Percentiles rank a stretch among this genome's conserved stretches.
phyloP scores from a whole-genome alignment of 805 yeast genomes.

The Vanderwaltozyma yarrowii region DNA sequence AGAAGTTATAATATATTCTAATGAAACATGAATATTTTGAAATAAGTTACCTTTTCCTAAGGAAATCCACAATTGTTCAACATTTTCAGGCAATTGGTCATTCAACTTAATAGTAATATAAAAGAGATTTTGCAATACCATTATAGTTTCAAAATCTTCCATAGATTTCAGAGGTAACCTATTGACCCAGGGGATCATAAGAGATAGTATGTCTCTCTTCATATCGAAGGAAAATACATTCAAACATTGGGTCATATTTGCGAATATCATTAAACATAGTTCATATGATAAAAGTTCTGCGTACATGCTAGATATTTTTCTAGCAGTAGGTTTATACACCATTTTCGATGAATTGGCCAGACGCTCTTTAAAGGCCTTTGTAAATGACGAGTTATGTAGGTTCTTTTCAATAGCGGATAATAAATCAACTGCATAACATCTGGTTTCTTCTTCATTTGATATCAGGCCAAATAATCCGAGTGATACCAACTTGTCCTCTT shows the following conservation, averaged over 20 bases:
- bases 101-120: slow-evolving; percentile 78
- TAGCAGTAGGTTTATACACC: slow-evolving; percentile 78
- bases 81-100: slow-evolving; percentile 68
- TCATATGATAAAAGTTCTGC: slow-evolving; percentile 50
- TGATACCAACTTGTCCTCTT: slow-evolving; percentile 60
- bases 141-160: slow-evolving; percentile 38
- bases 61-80: slow-evolving; percentile 93
- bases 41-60: slow-evolving; percentile 66
- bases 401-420: slow-evolving; percentile 55
- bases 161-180: slow-evolving; percentile 53
- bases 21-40: slow-evolving; percentile 59
- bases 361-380: slow-evolving; percentile 55
- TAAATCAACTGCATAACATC: slow-evolving; percentile 65
- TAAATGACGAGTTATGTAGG: slow-evolving; percentile 42
- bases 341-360: slow-evolving; percentile 68
- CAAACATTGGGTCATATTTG: slow-evolving; percentile 59
- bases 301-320: slow-evolving; percentile 65
- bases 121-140: slow-evolving; percentile 73
- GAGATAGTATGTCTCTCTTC: slow-evolving; percentile 69
- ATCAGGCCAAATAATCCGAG: slow-evolving; percentile 74
- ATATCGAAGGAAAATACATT: slow-evolving; percentile 46
- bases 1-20: slow-evolving; percentile 58
- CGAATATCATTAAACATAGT: slow-evolving; percentile 56
- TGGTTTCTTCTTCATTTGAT: slow-evolving; percentile 53
- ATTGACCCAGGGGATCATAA: slow-evolving; percentile 89